These are phyloP conservation scores for Linnemannia exigua DNA, from an alignment of 192 early-diverging fungal species.

Conservation along the genomic window DNA sequence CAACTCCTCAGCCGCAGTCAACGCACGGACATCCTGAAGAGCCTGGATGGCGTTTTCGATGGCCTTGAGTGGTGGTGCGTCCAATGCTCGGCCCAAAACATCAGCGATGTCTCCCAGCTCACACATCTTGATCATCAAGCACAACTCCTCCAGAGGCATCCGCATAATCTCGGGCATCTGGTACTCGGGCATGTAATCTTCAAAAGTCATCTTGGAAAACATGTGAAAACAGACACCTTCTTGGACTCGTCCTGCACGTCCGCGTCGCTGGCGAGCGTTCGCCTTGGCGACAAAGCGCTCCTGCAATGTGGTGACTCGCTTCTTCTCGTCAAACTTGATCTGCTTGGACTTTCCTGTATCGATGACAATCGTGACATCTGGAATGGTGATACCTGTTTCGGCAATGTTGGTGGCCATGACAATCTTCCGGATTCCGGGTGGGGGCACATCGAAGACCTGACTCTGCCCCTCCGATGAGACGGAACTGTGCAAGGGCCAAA, in stretches of 20 bases:
- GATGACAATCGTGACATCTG: conserved; percentile 85
- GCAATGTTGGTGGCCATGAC: conserved; percentile 87
- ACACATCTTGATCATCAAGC: conserved; percentile 79
- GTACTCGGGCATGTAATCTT: conserved; percentile 71
- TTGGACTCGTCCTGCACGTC: conserved; percentile 87
- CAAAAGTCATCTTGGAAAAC: conserved; percentile 66
- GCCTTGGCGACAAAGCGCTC: conserved; percentile 78
- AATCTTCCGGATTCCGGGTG: conserved; percentile 72
- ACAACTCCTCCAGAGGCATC: conserved; percentile 87
- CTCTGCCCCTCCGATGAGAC: conserved; percentile 78
- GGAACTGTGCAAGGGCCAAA: conserved; percentile 72
- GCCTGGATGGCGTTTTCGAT: conserved; percentile 72
- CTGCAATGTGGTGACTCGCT: conserved; percentile 69
- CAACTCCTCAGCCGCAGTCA: conserved; percentile 68
- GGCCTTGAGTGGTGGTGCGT: conserved; percentile 75
- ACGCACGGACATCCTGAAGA: conserved; percentile 67
- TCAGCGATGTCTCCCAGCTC: conserved; percentile 68
- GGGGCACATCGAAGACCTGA: conserved; percentile 72
- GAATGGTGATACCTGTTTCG: conserved; percentile 87
- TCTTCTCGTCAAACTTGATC: conserved; percentile 75
- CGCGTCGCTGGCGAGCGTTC: conserved; percentile 78
- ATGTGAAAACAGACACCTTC: conserved; percentile 85
- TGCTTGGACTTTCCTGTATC: conserved; percentile 85
- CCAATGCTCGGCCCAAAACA: conserved; percentile 73
- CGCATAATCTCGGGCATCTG: conserved; percentile 86